These are phyloP conservation scores for Aristolochia contorta DNA, from an alignment of 164 flowering plant species.

Conservation along the genomic window DNA sequence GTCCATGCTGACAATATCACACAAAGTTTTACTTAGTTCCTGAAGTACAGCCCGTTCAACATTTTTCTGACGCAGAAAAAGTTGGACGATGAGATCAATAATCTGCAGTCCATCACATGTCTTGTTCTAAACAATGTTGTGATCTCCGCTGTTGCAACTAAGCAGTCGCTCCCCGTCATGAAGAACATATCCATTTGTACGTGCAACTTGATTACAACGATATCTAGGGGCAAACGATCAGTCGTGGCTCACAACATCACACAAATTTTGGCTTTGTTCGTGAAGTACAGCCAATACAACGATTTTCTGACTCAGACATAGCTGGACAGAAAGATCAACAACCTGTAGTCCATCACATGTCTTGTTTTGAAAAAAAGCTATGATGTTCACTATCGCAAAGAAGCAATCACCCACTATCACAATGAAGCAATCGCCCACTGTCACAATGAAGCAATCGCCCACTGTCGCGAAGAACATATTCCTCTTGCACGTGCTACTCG, in stretches of 20 bases:
- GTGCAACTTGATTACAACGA: conserved; percentile 74
- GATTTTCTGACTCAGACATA: conserved; percentile 51
- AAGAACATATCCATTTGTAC: conserved; percentile 51
- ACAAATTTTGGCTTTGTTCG: too few species aligned
- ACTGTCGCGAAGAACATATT: conserved; percentile 52
- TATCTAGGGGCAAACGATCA: conserved; percentile 44
- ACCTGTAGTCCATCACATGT: conserved; percentile 62
- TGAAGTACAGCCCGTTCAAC: conserved; percentile 60
- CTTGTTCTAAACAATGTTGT: conserved; percentile 59
- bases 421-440: too few species aligned
- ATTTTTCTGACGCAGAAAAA: conserved; percentile 51
- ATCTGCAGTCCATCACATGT: conserved; percentile 62
- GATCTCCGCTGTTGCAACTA: conserved; percentile 39
- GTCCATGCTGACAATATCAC: too few species aligned
- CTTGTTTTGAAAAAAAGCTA: conserved; percentile 58
- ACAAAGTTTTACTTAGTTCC: too few species aligned
- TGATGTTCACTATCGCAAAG: conserved; percentile 40
- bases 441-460: conserved; percentile 58
- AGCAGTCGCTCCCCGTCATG: conserved; percentile 61
- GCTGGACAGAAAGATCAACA: conserved; percentile 81
- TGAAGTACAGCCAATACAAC: conserved; percentile 60
- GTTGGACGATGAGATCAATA: conserved; percentile 83
- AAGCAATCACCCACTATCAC: too few species aligned
- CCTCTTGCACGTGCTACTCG: conserved; percentile 59
- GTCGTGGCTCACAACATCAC: too few species aligned